Evolutionary conservation across 768 basidiomycete species (phyloP).

Genomic region (Lentinula boryana): DNA sequence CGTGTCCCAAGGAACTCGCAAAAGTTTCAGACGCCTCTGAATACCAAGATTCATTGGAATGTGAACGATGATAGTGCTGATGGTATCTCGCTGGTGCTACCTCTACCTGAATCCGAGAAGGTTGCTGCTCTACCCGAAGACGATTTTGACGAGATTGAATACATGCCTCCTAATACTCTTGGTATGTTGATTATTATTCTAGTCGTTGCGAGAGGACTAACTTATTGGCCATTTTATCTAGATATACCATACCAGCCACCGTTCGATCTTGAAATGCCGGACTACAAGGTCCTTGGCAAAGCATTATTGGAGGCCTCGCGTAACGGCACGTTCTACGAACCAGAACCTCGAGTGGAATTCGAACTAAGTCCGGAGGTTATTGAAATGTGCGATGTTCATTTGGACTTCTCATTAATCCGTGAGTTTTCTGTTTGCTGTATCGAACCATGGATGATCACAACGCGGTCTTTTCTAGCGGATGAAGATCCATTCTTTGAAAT

Average conservation of each 20-base stretch:
- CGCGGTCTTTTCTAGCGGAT: conserved; percentile 10
- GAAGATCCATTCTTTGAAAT: conserved; percentile 24
- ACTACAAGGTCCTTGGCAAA: conserved; percentile 36
- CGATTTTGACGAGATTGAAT: conserved; percentile 45
- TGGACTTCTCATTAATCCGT: conserved; percentile 20
- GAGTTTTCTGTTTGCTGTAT: neutral
- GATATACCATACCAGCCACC: conserved; percentile 39
- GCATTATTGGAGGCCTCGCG: conserved; percentile 27
- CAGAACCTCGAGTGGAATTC: conserved; percentile 19
- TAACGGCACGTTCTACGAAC: conserved; percentile 24
- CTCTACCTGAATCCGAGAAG: conserved; percentile 19
- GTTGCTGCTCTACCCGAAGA: conserved; percentile 21
- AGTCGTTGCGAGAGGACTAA: neutral
- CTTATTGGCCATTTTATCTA: conserved; percentile 8
- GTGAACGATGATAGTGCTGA: conserved; percentile 48
- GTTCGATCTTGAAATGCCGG: conserved; percentile 37
- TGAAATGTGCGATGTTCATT: conserved; percentile 21
- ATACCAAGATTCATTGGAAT: conserved; percentile 62
- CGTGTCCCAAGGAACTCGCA: conserved; percentile 43
- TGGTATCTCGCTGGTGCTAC: conserved; percentile 7
- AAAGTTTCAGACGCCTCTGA: conserved; percentile 64
- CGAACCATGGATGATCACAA: neutral
- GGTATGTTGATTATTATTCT: conserved; percentile 2
- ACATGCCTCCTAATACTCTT: conserved; percentile 38
- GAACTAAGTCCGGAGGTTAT: conserved; percentile 19